Evolutionary conservation across 139 green algal genomes (phyloP).

Genomic region (Bryopsis sp.): DNA sequence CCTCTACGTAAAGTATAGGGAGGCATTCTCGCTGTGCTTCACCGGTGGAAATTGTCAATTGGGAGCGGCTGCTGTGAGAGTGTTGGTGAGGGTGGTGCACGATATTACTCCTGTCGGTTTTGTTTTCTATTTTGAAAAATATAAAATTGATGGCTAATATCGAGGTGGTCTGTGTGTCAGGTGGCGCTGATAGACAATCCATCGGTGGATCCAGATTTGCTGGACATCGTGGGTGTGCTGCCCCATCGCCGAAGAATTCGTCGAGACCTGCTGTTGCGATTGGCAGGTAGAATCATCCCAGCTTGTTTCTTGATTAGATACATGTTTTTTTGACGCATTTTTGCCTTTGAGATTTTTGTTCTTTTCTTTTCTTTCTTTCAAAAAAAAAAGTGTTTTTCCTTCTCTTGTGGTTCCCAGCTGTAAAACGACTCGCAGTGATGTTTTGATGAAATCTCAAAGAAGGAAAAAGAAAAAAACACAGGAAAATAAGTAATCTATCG

Average conservation of each 20-base stretch:
- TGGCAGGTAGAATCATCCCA: too few relatives aligned
- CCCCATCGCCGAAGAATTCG: conserved; percentile 2
- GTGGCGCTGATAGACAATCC: conserved; percentile 21
- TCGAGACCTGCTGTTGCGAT: neutral
- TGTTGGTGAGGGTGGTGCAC: conserved; percentile 32
- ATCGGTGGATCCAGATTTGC: conserved; percentile 24
- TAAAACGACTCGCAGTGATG: too few relatives aligned
- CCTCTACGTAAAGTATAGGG: conserved; percentile 21
- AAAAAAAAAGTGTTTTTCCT: too few relatives aligned
- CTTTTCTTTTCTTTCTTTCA: too few relatives aligned
- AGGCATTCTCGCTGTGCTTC: conserved; percentile 33
- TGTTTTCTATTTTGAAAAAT: neutral
- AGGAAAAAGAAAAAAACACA: too few relatives aligned
- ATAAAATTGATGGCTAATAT: neutral
- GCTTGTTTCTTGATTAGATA: too few relatives aligned
- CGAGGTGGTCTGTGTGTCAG: too few relatives aligned
- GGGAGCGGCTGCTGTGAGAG: conserved; percentile 33
- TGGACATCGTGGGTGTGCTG: conserved; percentile 33
- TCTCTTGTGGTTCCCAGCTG: too few relatives aligned
- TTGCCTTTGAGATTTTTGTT: too few relatives aligned
- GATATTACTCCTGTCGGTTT: neutral
- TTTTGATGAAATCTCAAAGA: too few relatives aligned
- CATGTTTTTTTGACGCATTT: too few relatives aligned
- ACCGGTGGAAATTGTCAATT: conserved; percentile 26
- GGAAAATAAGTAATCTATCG: too few relatives aligned